Evolutionary conservation across 352 stramenopile genomes (phyloP).

Genomic region (Phytophthora kernoviae): DNA sequence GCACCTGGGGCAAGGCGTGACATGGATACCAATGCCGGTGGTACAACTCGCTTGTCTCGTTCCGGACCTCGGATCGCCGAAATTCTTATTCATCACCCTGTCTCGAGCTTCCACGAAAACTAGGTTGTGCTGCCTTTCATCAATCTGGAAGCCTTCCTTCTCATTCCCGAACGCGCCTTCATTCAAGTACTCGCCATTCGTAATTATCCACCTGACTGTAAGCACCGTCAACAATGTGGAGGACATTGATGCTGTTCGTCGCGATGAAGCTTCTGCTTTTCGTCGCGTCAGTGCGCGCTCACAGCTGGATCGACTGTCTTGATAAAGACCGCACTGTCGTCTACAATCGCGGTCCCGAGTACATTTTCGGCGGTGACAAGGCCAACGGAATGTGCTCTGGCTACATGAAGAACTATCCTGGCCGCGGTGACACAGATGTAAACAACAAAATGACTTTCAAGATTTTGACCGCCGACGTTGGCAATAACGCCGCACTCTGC

Average conservation of each 20-base stretch:
- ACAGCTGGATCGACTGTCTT: slow-evolving; percentile 80
- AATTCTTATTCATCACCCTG: slow-evolving; percentile 31
- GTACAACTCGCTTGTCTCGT: slow-evolving; percentile 5
- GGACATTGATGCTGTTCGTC: slow-evolving; percentile 11
- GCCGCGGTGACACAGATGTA: slow-evolving; percentile 48
- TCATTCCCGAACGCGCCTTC: slow-evolving; percentile 24
- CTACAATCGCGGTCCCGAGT: slow-evolving; percentile 59
- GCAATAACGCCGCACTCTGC: slow-evolving; percentile 38
- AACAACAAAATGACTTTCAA: slow-evolving; percentile 54
- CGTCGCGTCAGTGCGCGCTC: slow-evolving; percentile 27
- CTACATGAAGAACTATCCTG: slow-evolving; percentile 72
- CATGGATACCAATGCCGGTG: slow-evolving; percentile 9
- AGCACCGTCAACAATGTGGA: slow-evolving; percentile 14
- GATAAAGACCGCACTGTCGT: slow-evolving; percentile 59
- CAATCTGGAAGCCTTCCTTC: slow-evolving; percentile 4
- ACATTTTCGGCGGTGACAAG: slow-evolving; percentile 51
- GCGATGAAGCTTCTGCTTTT: slow-evolving; percentile 11
- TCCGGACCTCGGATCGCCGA: too few relatives aligned
- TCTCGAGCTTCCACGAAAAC: slow-evolving; percentile 10
- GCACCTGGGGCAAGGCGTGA: neutral
- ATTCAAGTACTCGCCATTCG: slow-evolving; percentile 15
- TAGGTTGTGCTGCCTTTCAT: neutral
- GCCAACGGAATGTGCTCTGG: slow-evolving; percentile 57
- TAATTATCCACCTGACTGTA: too few relatives aligned
- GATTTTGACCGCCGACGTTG: slow-evolving; percentile 60